phyloP scores from a whole-genome alignment of 2,329 filamentous ascomycete genomes.

The Colletotrichum tropicale region DNA sequence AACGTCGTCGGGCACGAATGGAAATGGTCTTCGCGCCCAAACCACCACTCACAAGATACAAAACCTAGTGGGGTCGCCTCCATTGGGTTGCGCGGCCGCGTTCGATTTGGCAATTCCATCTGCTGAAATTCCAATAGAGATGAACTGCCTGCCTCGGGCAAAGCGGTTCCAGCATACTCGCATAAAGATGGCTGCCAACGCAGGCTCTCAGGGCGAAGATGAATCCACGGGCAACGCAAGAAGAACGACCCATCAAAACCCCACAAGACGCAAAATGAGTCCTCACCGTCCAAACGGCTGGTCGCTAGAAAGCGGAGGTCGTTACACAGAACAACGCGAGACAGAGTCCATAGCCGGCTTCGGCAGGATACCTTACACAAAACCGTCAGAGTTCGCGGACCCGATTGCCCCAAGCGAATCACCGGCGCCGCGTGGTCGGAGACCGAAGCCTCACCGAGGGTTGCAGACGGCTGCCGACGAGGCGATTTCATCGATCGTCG shows the following conservation, averaged over 20 bases:
- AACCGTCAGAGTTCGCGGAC: not conserved
- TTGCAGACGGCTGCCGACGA: not conserved
- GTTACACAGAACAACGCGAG: not conserved
- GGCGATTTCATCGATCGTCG: not conserved
- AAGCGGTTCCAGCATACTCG: not conserved
- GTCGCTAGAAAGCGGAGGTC: not conserved
- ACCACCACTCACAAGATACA: not conserved
- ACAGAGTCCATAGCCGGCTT: not conserved
- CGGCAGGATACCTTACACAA: not conserved
- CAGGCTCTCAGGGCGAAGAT: not conserved
- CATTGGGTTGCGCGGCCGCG: not conserved
- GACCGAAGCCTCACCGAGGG: not conserved
- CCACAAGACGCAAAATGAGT: not conserved
- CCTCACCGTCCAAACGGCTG: not conserved
- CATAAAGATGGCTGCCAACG: not conserved
- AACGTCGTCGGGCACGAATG: not conserved
- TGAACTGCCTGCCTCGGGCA: not conserved
- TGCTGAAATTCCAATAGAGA: not conserved
- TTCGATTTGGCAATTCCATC: conserved; percentile 3
- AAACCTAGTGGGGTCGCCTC: not conserved
- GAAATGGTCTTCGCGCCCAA: not conserved
- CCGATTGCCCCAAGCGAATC: not conserved
- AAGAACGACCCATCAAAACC: not conserved
- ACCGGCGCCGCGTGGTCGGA: not conserved
- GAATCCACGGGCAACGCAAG: not conserved